Conservation (phyloP, 306 rosid species). For the Quercus variabilis region DNA sequence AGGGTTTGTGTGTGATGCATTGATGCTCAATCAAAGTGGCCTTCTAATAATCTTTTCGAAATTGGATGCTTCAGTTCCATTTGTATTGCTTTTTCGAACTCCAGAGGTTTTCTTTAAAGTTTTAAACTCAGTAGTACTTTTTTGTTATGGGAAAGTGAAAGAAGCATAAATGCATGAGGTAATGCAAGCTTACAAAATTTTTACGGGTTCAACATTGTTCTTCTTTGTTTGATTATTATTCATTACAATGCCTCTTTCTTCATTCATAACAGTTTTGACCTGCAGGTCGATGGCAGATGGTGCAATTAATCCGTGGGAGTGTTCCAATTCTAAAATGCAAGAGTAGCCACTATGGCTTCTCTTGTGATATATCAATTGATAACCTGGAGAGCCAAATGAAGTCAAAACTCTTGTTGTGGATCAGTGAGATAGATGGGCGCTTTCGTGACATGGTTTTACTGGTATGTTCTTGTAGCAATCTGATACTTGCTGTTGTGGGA, state of each 20-base stretch:
- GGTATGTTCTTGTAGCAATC: conserved; percentile 47
- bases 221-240: conserved; percentile 15
- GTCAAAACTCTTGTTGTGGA: conserved; percentile 70
- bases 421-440: conserved; percentile 65
- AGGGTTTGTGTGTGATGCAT: background rate
- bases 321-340: conserved; percentile 72
- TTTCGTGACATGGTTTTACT: conserved; percentile 76
- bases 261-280: conserved; percentile 17
- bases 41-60: background rate
- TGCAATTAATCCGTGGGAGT: conserved; percentile 46
- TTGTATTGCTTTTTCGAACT: conserved; percentile 3
- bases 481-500: conserved; percentile 5
- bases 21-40: background rate
- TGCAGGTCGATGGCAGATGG: conserved; percentile 60
- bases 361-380: conserved; percentile 88
- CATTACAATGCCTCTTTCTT: background rate
- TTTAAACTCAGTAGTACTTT: background rate
- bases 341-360: conserved; percentile 43
- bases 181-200: too few relatives aligned
- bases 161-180: background rate
- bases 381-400: conserved; percentile 75
- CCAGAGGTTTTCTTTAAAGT: conserved; percentile 8
- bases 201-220: background rate
- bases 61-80: conserved; percentile 8
- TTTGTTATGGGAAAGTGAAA: background rate